These are phyloP conservation scores for Thuja plicata DNA, from an alignment of 83 land plant species.

Conservation along the genomic window DNA sequence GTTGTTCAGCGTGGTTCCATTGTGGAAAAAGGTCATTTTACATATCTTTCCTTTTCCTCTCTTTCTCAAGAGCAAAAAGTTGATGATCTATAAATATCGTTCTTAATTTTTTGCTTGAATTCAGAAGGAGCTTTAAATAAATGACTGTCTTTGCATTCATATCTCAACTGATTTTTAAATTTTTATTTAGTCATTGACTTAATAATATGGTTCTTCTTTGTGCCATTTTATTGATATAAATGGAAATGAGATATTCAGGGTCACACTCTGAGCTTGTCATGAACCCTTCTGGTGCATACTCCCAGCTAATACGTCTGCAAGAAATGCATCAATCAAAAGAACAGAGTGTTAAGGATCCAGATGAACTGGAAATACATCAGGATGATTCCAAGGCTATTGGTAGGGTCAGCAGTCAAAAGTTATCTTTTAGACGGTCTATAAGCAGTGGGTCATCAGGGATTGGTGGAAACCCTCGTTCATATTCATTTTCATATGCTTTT, in stretches of 20 bases:
- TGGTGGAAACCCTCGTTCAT: constrained; percentile 14
- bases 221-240: not conserved
- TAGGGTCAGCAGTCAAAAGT: constrained; percentile 15
- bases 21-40: constrained; percentile 53
- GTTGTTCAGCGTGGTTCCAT: constrained; percentile 53
- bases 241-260: constrained; percentile 26
- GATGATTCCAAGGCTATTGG: not conserved
- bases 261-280: constrained; percentile 31
- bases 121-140: not conserved
- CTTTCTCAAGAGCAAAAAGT: not conserved
- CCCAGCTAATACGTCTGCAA: constrained; percentile 30
- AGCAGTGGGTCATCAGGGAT: constrained; percentile 19
- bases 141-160: not conserved
- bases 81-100: not conserved
- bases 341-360: not conserved
- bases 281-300: constrained; percentile 45
- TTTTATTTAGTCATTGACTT: not conserved
- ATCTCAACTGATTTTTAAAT: not conserved
- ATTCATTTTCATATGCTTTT: constrained; percentile 8
- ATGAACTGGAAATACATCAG: constrained; percentile 15
- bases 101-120: not conserved
- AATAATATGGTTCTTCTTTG: not conserved
- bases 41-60: not conserved
- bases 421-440: constrained; percentile 12
- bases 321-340: constrained; percentile 18